Conservation (phyloP, 2,329 filamentous ascomycete genomes). For the Epichloe glyceriae region DNA sequence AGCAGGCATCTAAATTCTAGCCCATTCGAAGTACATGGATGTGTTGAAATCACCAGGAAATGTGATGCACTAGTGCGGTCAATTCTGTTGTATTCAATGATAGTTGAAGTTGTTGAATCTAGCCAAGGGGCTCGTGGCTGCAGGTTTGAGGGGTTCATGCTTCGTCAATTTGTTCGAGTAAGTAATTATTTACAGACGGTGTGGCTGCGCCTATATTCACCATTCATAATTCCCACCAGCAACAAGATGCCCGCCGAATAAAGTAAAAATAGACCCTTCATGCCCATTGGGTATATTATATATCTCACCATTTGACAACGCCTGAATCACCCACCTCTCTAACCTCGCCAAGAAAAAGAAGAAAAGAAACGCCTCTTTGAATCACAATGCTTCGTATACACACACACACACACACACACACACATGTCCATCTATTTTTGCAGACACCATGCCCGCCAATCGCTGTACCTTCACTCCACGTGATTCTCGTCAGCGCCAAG, state of each 20-base stretch:
- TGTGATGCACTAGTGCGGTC: no score
- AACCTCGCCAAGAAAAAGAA: neutral
- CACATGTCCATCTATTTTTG: no score
- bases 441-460: no score
- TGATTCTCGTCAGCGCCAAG: neutral
- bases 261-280: neutral
- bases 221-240: neutral
- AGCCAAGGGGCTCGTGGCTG: no score
- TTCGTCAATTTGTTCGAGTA: neutral
- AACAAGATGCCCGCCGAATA: neutral
- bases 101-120: no score
- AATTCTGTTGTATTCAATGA: no score
- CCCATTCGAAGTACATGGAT: no score
- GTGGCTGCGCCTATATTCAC: neutral
- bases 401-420: neutral
- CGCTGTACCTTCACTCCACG: no score
- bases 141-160: no score
- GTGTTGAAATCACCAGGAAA: no score
- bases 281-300: neutral
- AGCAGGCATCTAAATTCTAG: no score
- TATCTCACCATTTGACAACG: neutral
- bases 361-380: neutral
- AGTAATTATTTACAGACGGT: neutral
- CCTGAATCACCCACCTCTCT: neutral
- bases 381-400: neutral